Conservation (phyloP, 495 filamentous ascomycete genomes). For the Usnea hakonensis region DNA sequence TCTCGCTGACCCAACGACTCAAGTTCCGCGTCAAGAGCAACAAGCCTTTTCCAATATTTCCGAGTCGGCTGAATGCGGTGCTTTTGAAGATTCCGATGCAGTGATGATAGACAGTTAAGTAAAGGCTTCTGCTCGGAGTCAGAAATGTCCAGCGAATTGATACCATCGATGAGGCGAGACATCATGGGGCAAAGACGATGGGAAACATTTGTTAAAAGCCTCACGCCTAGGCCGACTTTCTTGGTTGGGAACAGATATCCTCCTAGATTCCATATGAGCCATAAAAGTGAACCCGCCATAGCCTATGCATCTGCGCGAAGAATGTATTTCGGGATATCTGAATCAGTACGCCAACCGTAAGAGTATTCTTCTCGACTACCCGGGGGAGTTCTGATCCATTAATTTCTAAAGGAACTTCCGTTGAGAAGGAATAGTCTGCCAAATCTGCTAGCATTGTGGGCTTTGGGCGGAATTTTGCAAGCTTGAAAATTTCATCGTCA, state of each 20-base stretch:
- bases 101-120: neutral
- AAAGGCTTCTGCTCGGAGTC: neutral
- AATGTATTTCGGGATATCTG: no score
- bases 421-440: neutral
- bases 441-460: neutral
- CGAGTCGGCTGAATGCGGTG: neutral
- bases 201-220: neutral
- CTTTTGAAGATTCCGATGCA: neutral
- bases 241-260: neutral
- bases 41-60: neutral
- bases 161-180: neutral
- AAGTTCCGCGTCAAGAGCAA: neutral
- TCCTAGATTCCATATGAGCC: neutral
- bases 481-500: neutral
- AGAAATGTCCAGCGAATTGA: neutral
- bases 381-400: neutral
- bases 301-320: neutral
- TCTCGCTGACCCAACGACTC: neutral
- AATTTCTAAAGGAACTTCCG: neutral
- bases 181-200: neutral
- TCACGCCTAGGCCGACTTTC: neutral
- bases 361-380: no score
- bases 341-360: neutral
- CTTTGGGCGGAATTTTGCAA: neutral
- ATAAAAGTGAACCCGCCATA: neutral